Base-by-base conservation (phyloP, 73 alveolate genomes). In the Paraurostyla sp. region DNA sequence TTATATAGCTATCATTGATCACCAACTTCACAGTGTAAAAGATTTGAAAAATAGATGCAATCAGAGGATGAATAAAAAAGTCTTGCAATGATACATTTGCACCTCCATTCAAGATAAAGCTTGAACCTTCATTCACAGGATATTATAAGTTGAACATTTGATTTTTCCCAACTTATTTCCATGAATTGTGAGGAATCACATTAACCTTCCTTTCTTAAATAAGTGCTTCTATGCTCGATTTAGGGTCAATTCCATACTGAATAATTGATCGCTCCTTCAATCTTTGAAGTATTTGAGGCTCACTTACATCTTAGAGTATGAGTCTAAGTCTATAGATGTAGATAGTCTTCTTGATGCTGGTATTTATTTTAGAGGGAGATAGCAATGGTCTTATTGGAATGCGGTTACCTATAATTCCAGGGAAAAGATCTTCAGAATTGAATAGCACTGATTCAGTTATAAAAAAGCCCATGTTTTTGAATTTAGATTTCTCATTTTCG, bases 221-320 rank as follows among this genome's bases (percentile, higher is more conserved):
- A 7, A 50, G 32, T 6, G 30, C 30, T 7, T 60, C 78, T 16
- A 60, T 11, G 25, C 32, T 60, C 7, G 22, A 4, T 27, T 60
- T 27, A 7, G 9, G 9, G 15, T 60, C 43, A 30, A 60, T 45
- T 60, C 32, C 22, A 27, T 16, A 60, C 13, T 60, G 32, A 27
- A 27, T 29, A 60, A 60, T 60, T 13, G 82, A 56, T 65, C 82
- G 35, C 41, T 65, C 18, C 38, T 65, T 65, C 56, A 65, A 4
- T 65, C 82, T 65, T 15, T 0, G 36, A 4, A 65, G 18, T 13
- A 65, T 65, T 11, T 65, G 60, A 6, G 7, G 4, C 25, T 65
- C 82, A 65, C 36, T 65, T n/a, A 65, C 16, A 1, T 58, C 82
- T 38, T 65, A 36, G 7, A 65, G 25, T 11, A 65, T 38, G 15